A percentile compares a stretch with the other conserved stretches of the same genome.
Conservation (phyloP, 192 early-diverging fungal species). For the Rhizoclosmatium sp. region DNA sequence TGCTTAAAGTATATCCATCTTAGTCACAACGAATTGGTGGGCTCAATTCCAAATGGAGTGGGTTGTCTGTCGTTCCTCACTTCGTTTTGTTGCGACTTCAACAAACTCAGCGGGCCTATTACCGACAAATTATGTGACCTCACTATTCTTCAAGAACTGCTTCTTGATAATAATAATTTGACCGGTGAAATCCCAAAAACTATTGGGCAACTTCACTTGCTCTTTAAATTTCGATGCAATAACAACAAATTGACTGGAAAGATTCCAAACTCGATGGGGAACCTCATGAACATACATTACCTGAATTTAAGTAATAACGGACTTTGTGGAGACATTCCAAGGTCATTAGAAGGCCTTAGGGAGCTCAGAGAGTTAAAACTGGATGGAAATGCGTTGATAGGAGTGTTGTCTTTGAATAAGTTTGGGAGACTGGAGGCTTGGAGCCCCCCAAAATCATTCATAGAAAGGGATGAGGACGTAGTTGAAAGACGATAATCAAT, state of each 20-base stretch:
- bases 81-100: background rate
- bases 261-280: background rate
- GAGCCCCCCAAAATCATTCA: too few species aligned
- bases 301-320: background rate
- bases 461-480: too few species aligned
- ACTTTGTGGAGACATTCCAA: background rate
- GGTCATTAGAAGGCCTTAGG: too few species aligned
- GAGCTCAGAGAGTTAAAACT: too few species aligned
- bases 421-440: too few species aligned
- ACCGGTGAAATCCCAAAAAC: background rate
- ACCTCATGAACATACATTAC: background rate
- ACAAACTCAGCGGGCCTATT: background rate
- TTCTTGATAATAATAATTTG: background rate
- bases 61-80: background rate
- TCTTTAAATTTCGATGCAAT: background rate
- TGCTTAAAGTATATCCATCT: background rate
- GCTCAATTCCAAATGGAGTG: background rate
- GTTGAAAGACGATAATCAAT: background rate
- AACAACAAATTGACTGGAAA: background rate
- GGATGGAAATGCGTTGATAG: too few species aligned
- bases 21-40: background rate
- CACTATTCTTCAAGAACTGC: background rate
- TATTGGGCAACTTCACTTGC: background rate
- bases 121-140: background rate
- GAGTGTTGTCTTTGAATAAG: too few species aligned